phyloP scores from a whole-genome alignment of 495 filamentous ascomycete species.

The Umbilicaria muhlenbergii region DNA sequence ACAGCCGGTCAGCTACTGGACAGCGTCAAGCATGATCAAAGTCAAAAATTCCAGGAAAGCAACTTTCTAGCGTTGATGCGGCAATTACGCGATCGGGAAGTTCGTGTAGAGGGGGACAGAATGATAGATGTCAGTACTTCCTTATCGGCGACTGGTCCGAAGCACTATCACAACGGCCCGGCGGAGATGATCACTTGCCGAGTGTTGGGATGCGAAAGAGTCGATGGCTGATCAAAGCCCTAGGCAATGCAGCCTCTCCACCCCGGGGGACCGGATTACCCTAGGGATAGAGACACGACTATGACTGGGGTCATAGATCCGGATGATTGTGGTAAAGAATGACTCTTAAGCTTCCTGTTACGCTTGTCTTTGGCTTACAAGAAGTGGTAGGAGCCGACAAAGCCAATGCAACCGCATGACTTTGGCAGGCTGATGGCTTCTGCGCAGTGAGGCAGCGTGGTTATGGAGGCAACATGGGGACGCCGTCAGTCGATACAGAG shows the following conservation, averaged over 20 bases:
- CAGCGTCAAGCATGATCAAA: constrained; percentile 50
- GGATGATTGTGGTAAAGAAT: too few relatives aligned
- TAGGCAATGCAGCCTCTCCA: constrained; percentile 33
- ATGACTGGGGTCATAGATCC: too few relatives aligned
- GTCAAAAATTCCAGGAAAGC: constrained; percentile 61
- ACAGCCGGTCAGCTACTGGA: constrained; percentile 59
- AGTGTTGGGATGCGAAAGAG: constrained; percentile 3
- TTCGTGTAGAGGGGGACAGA: constrained; percentile 35
- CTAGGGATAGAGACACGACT: constrained; percentile 5
- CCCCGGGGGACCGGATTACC: constrained; percentile 34
- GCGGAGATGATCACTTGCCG: constrained; percentile 23
- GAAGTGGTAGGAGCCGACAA: too few relatives aligned
- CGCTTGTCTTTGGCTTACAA: too few relatives aligned
- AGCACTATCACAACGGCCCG: constrained; percentile 24
- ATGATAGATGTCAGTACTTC: constrained; percentile 37
- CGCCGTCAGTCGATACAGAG: too few relatives aligned
- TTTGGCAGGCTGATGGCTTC: too few relatives aligned
- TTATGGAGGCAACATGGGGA: too few relatives aligned
- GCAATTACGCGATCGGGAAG: constrained; percentile 36
- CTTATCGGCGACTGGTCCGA: constrained; percentile 22
- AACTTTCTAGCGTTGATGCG: constrained; percentile 68
- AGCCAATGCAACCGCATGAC: too few relatives aligned
- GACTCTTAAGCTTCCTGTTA: too few relatives aligned
- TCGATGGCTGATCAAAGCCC: constrained; percentile 2
- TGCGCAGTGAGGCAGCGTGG: too few relatives aligned